Evolutionary conservation across 2,329 filamentous ascomycete genomes (phyloP), one percentile per base, ranked within the genome.

Genomic region (Beauveria varroae): DNA sequence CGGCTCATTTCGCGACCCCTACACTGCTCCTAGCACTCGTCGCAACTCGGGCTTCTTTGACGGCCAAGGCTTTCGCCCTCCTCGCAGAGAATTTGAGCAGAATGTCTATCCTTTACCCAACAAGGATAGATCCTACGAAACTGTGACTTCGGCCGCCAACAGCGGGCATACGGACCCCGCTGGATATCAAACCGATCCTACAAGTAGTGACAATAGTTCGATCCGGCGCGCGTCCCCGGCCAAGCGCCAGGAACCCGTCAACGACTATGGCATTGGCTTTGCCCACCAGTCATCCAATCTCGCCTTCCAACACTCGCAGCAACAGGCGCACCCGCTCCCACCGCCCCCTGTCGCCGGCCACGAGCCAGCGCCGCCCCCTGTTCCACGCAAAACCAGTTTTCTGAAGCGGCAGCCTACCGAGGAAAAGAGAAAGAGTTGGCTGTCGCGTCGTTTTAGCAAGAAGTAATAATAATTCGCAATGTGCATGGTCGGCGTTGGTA

Each of bases 361-460:
- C 22, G 50, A 63, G 47, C 40, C 62, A 22, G 61, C 65, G 16
- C 59, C 62, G 34, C 62, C 67, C 5, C 46, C 65, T n/a, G 62
- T 69, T 34, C 69, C 67, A 40, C 69, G 70, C 55, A 72, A 73
- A 65, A 68, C 70, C 58, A 60, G 58, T 61, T 56, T 73, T 49
- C 63, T 72, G 50, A 69, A 67, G 57, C 64, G 71, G 30, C 66
- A 72, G 50, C 66, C 67, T 5, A 56, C 57, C 22, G 70, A 71
- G 14, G 88, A 92, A 63, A 96, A 96, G 81, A 83, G 90, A 65
- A 93, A 92, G 81, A 95, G 92, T 72, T 96, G 93, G 91, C 87
- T 98, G 69, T 86, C 89, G 70, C 85, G 86, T 68, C 83, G 87
- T 60, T 95, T 96, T 74, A 95, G 89, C 80, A 92, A 81, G 71